Evolutionary conservation across 2,329 filamentous ascomycete genomes (phyloP), one percentile per base, ranked within the genome.

Genomic region (Cladosporium sp.): DNA sequence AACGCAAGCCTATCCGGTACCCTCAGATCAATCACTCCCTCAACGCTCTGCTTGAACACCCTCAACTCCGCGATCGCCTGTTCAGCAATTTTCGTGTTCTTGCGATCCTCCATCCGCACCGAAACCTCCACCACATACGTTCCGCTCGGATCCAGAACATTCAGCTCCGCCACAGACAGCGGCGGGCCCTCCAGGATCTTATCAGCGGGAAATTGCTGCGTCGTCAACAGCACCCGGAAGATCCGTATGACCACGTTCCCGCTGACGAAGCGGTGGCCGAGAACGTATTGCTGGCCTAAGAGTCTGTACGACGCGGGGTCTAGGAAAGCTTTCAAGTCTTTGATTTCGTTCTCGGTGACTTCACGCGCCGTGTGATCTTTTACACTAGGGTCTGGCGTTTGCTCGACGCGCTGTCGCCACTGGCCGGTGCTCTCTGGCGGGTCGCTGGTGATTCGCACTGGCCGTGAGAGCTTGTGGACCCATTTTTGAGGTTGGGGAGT

Each of bases 121-220:
- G 81, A 83, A 3, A 85, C 84, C 70, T 88, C 85, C 24, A 89
- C 76, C 30, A 88, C 75, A 71, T 87, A 88, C 52, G 81, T 80
- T 26, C 86, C 86, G 61, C 83, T 87, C 11, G 80, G 77, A 71
- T 89, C 87, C 3, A 88, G 74, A 2, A 83, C 81, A 24, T 78
- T 72, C 68, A 88, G 78, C 4, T 82, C 75, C 14, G 79, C 71
- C 54, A 84, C 77, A 3, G 44, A 14, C 3, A 77, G 69, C 12
- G 84, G 83, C 0, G 74, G 28, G 70, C 67, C 68, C 72, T 72
- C 76, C 77, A 77, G 36, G 71, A 69, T 66, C 15, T 73, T 71
- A 38, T 64, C 41, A 1, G 47, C 55, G n/a, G 59, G 49, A 10
- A 47, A 21, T 11, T 44, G 51, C 26, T 57, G 44, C 28, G 62